Evolutionary conservation across 345 rosid genomes (phyloP).

Genomic region (Clausena lansium): DNA sequence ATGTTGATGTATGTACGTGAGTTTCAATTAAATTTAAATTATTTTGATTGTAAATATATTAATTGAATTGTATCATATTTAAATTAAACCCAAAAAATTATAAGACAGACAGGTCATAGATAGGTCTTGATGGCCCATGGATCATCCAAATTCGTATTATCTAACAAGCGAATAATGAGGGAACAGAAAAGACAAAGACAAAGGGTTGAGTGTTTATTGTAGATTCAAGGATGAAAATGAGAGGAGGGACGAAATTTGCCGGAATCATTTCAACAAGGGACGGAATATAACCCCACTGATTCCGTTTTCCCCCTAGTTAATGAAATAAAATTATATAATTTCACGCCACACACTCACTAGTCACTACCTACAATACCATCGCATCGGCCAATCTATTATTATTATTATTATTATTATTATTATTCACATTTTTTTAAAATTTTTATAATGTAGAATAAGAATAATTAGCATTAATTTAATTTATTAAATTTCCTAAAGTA

Average conservation of each 20-base stretch:
- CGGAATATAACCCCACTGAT: slow-evolving; percentile 32
- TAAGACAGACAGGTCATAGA: neutral
- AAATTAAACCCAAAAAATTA: too few species aligned
- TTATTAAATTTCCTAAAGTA: neutral
- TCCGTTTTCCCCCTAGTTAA: slow-evolving; percentile 8
- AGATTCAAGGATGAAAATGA: neutral
- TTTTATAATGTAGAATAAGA: neutral
- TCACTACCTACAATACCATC: neutral
- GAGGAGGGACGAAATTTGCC: slow-evolving; percentile 10
- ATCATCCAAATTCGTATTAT: neutral
- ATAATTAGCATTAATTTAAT: too few species aligned
- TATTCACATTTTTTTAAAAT: neutral
- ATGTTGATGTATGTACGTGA: too few species aligned
- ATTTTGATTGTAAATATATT: too few species aligned
- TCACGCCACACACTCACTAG: neutral
- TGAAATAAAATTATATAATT: neutral
- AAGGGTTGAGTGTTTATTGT: neutral
- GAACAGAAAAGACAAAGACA: neutral
- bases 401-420: neutral
- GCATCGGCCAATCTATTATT: neutral
- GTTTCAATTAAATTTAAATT: too few species aligned
- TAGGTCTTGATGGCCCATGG: neutral
- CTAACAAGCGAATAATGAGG: neutral
- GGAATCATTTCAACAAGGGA: slow-evolving; percentile 14
- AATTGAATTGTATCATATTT: too few species aligned